Evolutionary conservation across 2,329 filamentous ascomycete species (phyloP).

Genomic region (Cercospora citrullina): DNA sequence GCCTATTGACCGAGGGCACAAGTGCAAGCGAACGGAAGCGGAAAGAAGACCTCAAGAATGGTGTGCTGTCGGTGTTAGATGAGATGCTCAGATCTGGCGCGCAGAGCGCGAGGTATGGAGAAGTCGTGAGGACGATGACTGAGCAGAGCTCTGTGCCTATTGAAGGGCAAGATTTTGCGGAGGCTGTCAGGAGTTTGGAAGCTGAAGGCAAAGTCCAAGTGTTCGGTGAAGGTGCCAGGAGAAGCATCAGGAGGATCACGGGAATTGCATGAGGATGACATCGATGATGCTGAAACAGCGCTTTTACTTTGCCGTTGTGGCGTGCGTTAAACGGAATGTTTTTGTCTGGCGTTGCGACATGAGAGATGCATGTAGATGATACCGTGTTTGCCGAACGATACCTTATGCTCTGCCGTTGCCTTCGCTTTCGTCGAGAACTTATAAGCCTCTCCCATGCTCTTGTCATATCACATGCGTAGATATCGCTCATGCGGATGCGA

Average conservation of each 20-base stretch:
- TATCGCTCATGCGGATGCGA: background rate
- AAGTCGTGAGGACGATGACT: conserved; percentile 70
- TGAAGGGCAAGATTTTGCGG: conserved; percentile 77
- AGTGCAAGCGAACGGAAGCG: conserved; percentile 81
- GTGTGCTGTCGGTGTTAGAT: conserved; percentile 72
- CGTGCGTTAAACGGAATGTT: background rate
- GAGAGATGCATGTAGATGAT: conserved; percentile 12
- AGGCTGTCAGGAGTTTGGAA: conserved; percentile 77
- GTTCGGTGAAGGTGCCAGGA: conserved; percentile 79
- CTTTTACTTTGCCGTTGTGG: background rate
- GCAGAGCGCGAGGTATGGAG: conserved; percentile 71
- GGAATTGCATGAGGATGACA: conserved; percentile 43
- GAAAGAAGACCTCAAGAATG: conserved; percentile 80
- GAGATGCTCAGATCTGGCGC: conserved; percentile 68
- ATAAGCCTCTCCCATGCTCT: background rate
- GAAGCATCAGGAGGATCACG: conserved; percentile 74
- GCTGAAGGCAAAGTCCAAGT: conserved; percentile 80
- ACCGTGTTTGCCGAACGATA: conserved; percentile 5
- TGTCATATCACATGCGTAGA: background rate
- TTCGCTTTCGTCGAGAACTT: background rate
- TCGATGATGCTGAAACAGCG: background rate
- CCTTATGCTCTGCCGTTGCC: background rate
- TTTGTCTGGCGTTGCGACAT: background rate
- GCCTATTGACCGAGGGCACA: conserved; percentile 89
- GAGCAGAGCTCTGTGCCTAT: conserved; percentile 70